These are phyloP conservation scores for Calonectria leucothoes DNA, from an alignment of 2,329 filamentous ascomycete species.

Conservation along the genomic window DNA sequence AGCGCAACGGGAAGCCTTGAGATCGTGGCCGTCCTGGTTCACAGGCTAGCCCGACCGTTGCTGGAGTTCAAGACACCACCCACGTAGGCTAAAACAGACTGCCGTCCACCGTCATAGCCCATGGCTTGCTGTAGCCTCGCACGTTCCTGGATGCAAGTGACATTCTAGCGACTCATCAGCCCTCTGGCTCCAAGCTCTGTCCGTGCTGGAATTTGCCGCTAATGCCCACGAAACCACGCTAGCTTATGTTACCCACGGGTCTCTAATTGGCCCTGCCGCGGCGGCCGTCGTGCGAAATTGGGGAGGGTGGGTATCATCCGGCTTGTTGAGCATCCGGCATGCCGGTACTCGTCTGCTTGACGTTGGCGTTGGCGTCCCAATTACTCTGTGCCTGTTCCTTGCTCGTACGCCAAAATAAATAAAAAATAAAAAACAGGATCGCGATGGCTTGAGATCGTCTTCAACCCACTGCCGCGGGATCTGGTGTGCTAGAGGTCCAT, in stretches of 20 bases:
- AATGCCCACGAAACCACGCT: slow-evolving; percentile 35
- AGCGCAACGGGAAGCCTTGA: slow-evolving; percentile 39
- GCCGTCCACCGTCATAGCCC: slow-evolving; percentile 39
- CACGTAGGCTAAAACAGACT: slow-evolving; percentile 38
- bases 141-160: slow-evolving; percentile 46
- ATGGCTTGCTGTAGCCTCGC: slow-evolving; percentile 46
- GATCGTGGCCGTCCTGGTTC: slow-evolving; percentile 41
- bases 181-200: slow-evolving; percentile 31
- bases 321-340: slow-evolving; percentile 43
- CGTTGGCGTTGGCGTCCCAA: slow-evolving; percentile 20
- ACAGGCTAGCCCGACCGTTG: slow-evolving; percentile 35
- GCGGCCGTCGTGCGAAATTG: slow-evolving; percentile 27
- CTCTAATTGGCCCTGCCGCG: slow-evolving; percentile 23
- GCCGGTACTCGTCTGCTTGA: slow-evolving; percentile 36
- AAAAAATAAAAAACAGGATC: slow-evolving; percentile 5
- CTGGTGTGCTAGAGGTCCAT: neutral
- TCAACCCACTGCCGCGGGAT: slow-evolving; percentile 7
- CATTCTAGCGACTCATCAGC: slow-evolving; percentile 41
- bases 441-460: slow-evolving; percentile 17
- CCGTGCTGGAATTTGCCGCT: slow-evolving; percentile 32
- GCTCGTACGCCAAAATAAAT: slow-evolving; percentile 4
- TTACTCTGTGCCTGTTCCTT: slow-evolving; percentile 25
- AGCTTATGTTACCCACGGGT: slow-evolving; percentile 25
- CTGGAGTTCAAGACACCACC: slow-evolving; percentile 41
- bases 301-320: slow-evolving; percentile 38